Conservation (phyloP, 2,329 filamentous ascomycete species). For the Venturia aucupariae region DNA sequence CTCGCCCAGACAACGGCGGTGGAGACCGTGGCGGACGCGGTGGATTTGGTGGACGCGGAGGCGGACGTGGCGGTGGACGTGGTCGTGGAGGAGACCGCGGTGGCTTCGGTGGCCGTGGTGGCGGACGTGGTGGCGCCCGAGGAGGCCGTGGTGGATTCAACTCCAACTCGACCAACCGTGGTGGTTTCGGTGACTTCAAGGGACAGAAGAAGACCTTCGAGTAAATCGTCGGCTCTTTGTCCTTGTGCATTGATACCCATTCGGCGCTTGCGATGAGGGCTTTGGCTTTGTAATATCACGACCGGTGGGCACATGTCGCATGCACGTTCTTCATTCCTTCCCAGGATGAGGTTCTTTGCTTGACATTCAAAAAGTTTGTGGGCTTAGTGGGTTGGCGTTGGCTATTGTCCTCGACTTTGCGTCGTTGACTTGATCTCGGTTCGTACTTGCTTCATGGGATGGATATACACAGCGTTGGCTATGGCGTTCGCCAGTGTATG, state of each 20-base stretch:
- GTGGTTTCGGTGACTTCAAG: constrained; percentile 57
- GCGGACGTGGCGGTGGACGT: constrained; percentile 26
- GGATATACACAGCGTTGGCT: background rate
- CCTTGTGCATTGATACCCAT: background rate
- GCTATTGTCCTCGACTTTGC: background rate
- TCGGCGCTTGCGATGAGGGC: background rate
- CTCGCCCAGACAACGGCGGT: constrained; percentile 48
- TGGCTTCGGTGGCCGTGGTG: constrained; percentile 43
- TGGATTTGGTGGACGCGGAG: constrained; percentile 30
- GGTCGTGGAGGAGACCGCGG: constrained; percentile 41
- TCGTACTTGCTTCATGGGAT: background rate
- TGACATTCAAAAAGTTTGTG: constrained; percentile 2
- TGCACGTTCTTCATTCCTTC: background rate
- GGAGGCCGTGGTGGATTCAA: constrained; percentile 27
- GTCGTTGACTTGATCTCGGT: background rate
- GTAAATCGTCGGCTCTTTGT: background rate
- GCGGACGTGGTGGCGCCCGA: constrained; percentile 30
- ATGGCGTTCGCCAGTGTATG: background rate
- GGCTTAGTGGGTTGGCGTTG: constrained; percentile 5
- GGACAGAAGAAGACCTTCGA: constrained; percentile 70
- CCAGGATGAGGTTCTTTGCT: background rate
- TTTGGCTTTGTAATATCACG: constrained; percentile 7
- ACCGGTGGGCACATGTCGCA: background rate
- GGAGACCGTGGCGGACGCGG: constrained; percentile 36
- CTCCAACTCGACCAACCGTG: constrained; percentile 35